Evolutionary conservation across 108 stramenopile genomes (phyloP), one percentile per base, ranked within the genome.

Genomic region (Chaetoceros muelleri): DNA sequence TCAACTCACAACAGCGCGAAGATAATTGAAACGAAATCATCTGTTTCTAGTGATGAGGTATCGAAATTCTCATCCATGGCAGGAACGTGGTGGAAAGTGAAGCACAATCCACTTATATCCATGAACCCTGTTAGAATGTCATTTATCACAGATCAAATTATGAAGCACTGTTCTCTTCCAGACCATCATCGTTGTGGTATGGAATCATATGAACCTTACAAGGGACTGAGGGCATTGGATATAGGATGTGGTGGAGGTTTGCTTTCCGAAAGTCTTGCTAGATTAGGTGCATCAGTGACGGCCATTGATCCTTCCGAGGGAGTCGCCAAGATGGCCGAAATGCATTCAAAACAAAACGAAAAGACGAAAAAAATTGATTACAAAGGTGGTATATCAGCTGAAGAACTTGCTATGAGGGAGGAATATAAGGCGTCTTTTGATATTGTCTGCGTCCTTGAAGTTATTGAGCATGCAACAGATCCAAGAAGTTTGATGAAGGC

Each of bases 171-270:
- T 2, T 22, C n/a, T n/a, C n/a, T n/a, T n/a, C n/a, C n/a, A n/a
- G 16, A 25, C 16, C 24, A 51, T 8, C 24, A 26, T 10, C 5
- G 10, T 2, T 24, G 30, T 30, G 50, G 64, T 8, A 55, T 58
- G 10, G 66, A 66, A 2, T 46, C 71, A 64, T 25, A 51, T 1
- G 28, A 28, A 7, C 81, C 80, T 16, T 29, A 85, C 45, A 21
- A 47, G 0, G 81, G 70, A 17, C 48, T 68, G 27, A 60, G 54
- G 16, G 76, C 75, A 2, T 62, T 87, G 24, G 95, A 96, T 66
- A 82, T 93, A 44, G 95, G 93, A 44, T 97, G 96, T 69, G 96
- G 96, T 25, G 96, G 96, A 7, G 96, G 96, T 1, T 64, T 97
- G 23, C 69, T 95, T 13, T 84, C 91, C 16, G 94, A 94, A 69